Evolutionary conservation across 805 yeast genomes (phyloP), one percentile per base, ranked within the genome.

Genomic region (Tetrapisispora iriomotensis): DNA sequence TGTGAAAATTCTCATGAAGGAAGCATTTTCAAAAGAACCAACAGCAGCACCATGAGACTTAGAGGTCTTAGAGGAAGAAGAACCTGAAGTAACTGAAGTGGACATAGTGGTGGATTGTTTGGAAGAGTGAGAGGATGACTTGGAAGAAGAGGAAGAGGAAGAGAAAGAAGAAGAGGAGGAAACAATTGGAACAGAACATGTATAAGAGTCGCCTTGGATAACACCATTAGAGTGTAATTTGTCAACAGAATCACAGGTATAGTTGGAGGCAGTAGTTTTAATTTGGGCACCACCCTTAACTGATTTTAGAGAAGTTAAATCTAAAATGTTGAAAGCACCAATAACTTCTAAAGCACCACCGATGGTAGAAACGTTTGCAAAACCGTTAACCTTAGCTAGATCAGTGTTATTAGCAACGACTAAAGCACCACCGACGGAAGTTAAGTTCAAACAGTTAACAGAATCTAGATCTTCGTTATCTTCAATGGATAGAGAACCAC

Each of bases 261-360:
- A 78, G 56, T 82, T 80, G 39, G 54, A 39, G 60, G 84, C 82
- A 43, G 67, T 61, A 45, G 95, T 74, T 62, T 80, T 81, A 59
- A 92, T 72, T 58, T 69, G 68, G 68, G 88, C 94, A 65, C 95
- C 96, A 76, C 98, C 98, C 61, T 77, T 76, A 56, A 92, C 95
- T 56, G 81, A 75, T 54, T 65, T 70, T 62, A 92, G 77, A 24
- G 75, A 56, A 48, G 79, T 76, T 63, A 92, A 74, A 45, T 86
- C 67, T 60, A 92, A 92, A 57, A 77, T 75, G 61, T 77, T 71
- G 67, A 87, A 85, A 65, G 73, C 68, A 72, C 98, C 98, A 50
- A 65, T 66, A 49, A 90, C 67, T 61, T 71, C 71, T 50, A 90
- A 77, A 54, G 97, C 90, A 75, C 98, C 97, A 60, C 82, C 84